These are phyloP conservation scores for Eucalyptus guilfoylei DNA, from an alignment of 345 rosid genomes.

Conservation along the genomic window DNA sequence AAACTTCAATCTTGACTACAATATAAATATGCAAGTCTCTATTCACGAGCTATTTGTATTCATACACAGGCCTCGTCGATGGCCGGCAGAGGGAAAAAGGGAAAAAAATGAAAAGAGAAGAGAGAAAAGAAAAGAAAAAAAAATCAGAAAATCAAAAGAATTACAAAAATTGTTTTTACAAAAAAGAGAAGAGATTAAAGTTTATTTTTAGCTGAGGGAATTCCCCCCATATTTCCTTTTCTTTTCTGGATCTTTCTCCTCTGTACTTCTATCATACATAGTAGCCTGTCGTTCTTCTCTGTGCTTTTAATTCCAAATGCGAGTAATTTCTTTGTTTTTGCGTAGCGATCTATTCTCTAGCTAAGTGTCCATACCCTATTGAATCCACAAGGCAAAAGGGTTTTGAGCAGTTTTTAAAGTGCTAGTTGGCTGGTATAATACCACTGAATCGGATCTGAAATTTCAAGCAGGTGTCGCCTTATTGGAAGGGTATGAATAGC, in stretches of 20 bases:
- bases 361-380: not conserved
- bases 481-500: not conserved
- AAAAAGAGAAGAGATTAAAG: too few species aligned
- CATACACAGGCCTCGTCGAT: rapidly evolving
- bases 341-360: not conserved
- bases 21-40: not conserved
- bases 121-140: too few species aligned
- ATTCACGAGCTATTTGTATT: too few species aligned
- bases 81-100: rapidly evolving
- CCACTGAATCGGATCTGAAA: too few species aligned
- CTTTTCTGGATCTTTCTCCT: not conserved
- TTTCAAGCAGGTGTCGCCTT: not conserved
- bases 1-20: not conserved
- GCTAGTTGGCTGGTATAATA: not conserved
- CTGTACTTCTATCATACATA: not conserved
- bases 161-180: too few species aligned
- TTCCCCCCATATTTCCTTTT: not conserved
- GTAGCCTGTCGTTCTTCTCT: not conserved
- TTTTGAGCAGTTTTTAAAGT: not conserved
- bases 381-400: not conserved
- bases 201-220: too few species aligned
- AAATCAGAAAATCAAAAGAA: too few species aligned
- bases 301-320: not conserved
- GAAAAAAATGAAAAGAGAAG: too few species aligned
- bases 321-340: not conserved